Conservation (phyloP, 1,139 yeast species). For the Saccharomyces uvarum region DNA sequence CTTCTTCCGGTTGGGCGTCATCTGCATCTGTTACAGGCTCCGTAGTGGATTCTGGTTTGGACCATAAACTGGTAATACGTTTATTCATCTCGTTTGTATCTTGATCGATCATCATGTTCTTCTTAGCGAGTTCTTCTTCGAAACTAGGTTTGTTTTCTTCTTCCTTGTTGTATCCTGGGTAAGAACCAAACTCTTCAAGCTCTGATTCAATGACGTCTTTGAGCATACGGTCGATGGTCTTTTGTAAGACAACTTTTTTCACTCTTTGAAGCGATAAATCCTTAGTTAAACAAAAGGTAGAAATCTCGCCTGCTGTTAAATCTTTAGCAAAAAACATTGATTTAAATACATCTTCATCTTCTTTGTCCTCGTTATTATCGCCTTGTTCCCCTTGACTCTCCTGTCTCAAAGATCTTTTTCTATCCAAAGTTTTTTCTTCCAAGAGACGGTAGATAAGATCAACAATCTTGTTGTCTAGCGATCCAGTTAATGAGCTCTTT, state of each 20-base stretch:
- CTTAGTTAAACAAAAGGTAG: conserved; percentile 48
- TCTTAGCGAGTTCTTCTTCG: conserved; percentile 30
- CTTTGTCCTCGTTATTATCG: conserved; percentile 18
- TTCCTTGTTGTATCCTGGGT: conserved; percentile 26
- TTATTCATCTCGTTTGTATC: conserved; percentile 66
- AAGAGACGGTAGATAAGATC: conserved; percentile 44
- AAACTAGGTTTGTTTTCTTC: conserved; percentile 19
- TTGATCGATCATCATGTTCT: conserved; percentile 51
- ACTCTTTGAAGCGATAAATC: conserved; percentile 62
- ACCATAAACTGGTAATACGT: conserved; percentile 70
- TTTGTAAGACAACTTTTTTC: conserved; percentile 52
- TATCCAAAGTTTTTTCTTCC: conserved; percentile 45
- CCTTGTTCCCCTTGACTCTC: conserved; percentile 13
- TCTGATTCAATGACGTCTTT: conserved; percentile 35
- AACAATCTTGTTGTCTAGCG: conserved; percentile 45
- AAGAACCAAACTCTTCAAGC: conserved; percentile 39
- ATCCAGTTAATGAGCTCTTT: conserved; percentile 24
- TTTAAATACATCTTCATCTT: conserved; percentile 35
- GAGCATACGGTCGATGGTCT: conserved; percentile 50
- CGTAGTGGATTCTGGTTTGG: conserved; percentile 23
- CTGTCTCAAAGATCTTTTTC: conserved; percentile 29
- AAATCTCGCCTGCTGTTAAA: conserved; percentile 43
- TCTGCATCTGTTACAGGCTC: conserved; percentile 11
- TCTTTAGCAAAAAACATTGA: conserved; percentile 54
- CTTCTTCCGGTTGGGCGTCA: conserved; percentile 12